These are phyloP conservation scores for Yamadazyma aaseri DNA, from an alignment of 1,139 yeast genomes.

Conservation along the genomic window DNA sequence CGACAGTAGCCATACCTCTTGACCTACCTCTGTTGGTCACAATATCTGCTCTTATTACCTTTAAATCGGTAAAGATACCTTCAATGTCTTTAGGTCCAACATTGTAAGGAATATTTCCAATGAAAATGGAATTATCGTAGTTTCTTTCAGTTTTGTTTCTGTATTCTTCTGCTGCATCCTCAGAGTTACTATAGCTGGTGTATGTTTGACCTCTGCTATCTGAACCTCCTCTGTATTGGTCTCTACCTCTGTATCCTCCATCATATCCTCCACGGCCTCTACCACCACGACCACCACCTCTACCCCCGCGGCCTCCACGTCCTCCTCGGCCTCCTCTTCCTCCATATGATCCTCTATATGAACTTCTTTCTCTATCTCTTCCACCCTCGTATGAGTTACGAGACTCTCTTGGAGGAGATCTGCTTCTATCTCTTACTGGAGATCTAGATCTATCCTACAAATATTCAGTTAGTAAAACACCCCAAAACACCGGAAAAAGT, in stretches of 20 bases:
- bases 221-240: conserved; percentile 17
- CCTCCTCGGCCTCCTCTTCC: conserved; percentile 18
- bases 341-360: conserved; percentile 22
- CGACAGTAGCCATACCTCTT: conserved; percentile 93
- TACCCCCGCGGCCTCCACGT: conserved; percentile 14
- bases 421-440: conserved; percentile 43
- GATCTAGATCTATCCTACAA: conserved; percentile 49
- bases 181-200: conserved; percentile 20
- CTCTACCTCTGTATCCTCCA: conserved; percentile 22
- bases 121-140: conserved; percentile 66
- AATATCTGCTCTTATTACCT: conserved; percentile 81
- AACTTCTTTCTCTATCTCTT: conserved; percentile 7
- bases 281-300: conserved; percentile 22
- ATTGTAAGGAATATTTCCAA: conserved; percentile 72
- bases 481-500: neutral
- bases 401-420: conserved; percentile 25
- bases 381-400: conserved; percentile 5
- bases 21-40: conserved; percentile 82
- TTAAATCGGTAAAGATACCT: conserved; percentile 65
- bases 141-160: conserved; percentile 56
- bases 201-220: conserved; percentile 19
- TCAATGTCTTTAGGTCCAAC: conserved; percentile 59
- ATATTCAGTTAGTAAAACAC: conserved; percentile 12
- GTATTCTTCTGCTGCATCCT: conserved; percentile 30
- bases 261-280: conserved; percentile 23